Percentiles rank a stretch among this genome's conserved stretches.
Conservation (phyloP, 306 rosid species). For the Coriaria nepalensis region DNA sequence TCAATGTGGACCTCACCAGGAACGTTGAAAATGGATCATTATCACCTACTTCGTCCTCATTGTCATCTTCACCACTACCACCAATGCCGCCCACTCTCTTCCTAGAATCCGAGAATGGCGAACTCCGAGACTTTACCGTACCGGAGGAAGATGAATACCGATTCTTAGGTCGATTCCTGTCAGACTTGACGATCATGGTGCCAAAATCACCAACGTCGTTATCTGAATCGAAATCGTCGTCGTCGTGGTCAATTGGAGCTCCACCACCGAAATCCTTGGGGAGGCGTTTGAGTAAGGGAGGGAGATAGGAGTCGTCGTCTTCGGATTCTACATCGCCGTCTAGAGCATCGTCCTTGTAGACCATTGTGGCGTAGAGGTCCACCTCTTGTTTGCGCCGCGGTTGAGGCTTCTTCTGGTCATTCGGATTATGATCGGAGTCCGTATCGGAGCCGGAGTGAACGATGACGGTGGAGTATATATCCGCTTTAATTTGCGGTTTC, state of each 20-base stretch:
- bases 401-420: conserved; percentile 8
- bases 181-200: conserved; percentile 58
- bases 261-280: conserved; percentile 98
- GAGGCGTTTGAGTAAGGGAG: conserved; percentile 79
- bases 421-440: conserved; percentile 12
- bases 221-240: conserved; percentile 30
- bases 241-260: conserved; percentile 53
- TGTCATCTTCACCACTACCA: conserved; percentile 19
- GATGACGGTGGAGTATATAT: conserved; percentile 66
- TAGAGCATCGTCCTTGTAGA: conserved; percentile 38
- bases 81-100: conserved; percentile 17
- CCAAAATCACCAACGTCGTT: conserved; percentile 47
- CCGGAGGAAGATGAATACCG: conserved; percentile 29
- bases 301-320: conserved; percentile 74
- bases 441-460: conserved; percentile 43
- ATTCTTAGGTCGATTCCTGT: conserved; percentile 27
- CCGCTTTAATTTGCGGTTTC: conserved; percentile 32
- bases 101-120: conserved; percentile 10
- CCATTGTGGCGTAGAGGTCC: conserved; percentile 67
- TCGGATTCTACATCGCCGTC: conserved; percentile 41
- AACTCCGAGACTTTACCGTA: conserved; percentile 28
- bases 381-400: conserved; percentile 22
- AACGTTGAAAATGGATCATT: conserved; percentile 55
- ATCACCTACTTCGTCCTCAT: conserved; percentile 22
- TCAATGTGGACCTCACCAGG: conserved; percentile 44